These are phyloP conservation scores for Heteromeles arbutifolia DNA, from an alignment of 306 rosid species.

Conservation along the genomic window DNA sequence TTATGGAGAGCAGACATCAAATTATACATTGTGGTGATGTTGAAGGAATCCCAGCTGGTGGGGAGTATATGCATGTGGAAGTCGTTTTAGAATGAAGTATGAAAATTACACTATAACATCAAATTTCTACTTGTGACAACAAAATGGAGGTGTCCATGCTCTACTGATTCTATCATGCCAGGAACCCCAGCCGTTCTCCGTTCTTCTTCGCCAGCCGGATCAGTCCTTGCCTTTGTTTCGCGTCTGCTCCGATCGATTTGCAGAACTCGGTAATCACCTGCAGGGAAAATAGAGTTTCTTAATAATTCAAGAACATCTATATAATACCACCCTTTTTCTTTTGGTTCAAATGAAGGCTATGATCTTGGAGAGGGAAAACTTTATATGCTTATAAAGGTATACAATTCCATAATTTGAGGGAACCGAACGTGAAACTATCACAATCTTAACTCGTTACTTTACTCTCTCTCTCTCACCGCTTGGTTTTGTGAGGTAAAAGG, in stretches of 20 bases:
- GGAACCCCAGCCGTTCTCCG: constrained; percentile 94
- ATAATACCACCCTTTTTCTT: not conserved
- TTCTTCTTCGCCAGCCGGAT: constrained; percentile 97
- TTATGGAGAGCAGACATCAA: constrained; percentile 13
- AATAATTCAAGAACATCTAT: not conserved
- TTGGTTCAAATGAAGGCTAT: not conserved
- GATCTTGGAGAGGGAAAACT: not conserved
- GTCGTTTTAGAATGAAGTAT: not conserved
- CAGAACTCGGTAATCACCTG: constrained; percentile 96
- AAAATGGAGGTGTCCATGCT: constrained; percentile 23
- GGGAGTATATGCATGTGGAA: constrained; percentile 11
- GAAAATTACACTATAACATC: constrained; percentile 14
- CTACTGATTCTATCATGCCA: constrained; percentile 43
- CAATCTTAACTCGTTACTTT: too few species aligned
- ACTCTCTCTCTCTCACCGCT: too few species aligned
- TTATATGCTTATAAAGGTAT: not conserved
- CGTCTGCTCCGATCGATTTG: constrained; percentile 97
- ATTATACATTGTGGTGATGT: constrained; percentile 33
- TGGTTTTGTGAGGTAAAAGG: too few species aligned
- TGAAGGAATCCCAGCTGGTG: constrained; percentile 19
- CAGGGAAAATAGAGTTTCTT: not conserved
- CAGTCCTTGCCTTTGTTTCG: constrained; percentile 95
- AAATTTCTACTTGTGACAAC: constrained; percentile 32
- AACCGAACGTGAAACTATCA: too few species aligned
- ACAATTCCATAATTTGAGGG: not conserved